Evolutionary conservation across 768 basidiomycete genomes (phyloP).

Genomic region (Brasilioporus rufonigricans): DNA sequence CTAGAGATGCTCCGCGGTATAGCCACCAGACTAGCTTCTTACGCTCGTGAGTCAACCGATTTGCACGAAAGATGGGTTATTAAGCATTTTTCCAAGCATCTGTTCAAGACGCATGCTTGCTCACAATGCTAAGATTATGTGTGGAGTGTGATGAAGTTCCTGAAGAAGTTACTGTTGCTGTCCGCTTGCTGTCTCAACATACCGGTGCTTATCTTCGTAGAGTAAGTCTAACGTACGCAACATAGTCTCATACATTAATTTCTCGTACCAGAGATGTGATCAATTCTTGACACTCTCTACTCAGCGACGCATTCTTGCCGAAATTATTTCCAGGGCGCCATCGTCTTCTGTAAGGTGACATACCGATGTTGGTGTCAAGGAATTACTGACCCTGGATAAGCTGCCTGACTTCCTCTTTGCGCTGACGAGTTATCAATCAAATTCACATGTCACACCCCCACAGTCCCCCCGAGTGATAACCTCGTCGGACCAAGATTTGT

Average conservation of each 20-base stretch:
- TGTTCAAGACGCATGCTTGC: slow-evolving; percentile 69
- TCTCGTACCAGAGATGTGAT: slow-evolving; percentile 56
- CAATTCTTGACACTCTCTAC: slow-evolving; percentile 56
- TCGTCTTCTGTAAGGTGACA: slow-evolving; percentile 53
- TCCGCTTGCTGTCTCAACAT: slow-evolving; percentile 42
- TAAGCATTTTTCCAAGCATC: slow-evolving; percentile 42
- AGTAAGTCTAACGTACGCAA: slow-evolving; percentile 37
- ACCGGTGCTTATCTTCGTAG: slow-evolving; percentile 56
- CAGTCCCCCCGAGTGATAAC: slow-evolving; percentile 11
- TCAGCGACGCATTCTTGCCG: slow-evolving; percentile 43
- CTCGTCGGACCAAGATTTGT: slow-evolving; percentile 17
- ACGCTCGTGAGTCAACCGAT: slow-evolving; percentile 41
- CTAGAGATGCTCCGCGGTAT: slow-evolving; percentile 46
- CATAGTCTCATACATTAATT: slow-evolving; percentile 1
- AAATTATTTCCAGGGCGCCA: slow-evolving; percentile 46
- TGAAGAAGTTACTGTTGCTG: slow-evolving; percentile 38
- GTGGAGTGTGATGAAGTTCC: slow-evolving; percentile 58
- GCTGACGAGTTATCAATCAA: slow-evolving; percentile 38
- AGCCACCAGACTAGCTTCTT: slow-evolving; percentile 37
- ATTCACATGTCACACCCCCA: background rate
- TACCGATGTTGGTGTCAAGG: background rate
- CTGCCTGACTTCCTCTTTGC: slow-evolving; percentile 68
- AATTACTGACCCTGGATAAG: slow-evolving; percentile 35
- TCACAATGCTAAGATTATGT: slow-evolving; percentile 68
- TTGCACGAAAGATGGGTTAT: slow-evolving; percentile 10